Evolutionary conservation across 2,329 filamentous ascomycete species (phyloP), one percentile per base, ranked within the genome.

Genomic region (Incumbomyces delicatus): DNA sequence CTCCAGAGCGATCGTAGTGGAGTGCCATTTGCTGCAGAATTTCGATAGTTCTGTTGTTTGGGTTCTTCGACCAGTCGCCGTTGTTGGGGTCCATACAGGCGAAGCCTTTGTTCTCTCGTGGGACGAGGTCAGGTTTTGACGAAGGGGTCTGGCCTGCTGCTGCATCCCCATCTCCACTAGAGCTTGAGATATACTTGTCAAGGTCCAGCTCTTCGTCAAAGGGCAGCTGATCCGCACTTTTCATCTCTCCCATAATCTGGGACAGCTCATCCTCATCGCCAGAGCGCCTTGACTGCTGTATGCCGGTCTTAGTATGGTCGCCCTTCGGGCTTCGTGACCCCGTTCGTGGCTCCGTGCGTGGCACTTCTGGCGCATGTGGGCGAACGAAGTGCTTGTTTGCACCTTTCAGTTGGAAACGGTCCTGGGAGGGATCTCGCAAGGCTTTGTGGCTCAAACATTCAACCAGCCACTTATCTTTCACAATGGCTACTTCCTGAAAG

Each of bases 41-140:
- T 39, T 83, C 75, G 42, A 95, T 88, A 0, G 85, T 94, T 11
- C 75, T 70, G 1, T 71, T 68, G 60, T 95, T 96, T 0, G 87
- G 85, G 54, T 84, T 86, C 1, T 65, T 58, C 12, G 65, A 60
- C 5, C 63, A 61, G 20, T 58, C 60, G 3, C 66, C 66, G 42
- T 71, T 71, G 47, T 74, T 68, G 50, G 73, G 73, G 37, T 78
- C 67, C 77, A 81, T 81, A 58, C 78, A 82, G 29, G 72, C 66
- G 50, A 78, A 80, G 61, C 69, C 48, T 68, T 64, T 52, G 65
- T 61, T 50, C 63, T 57, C 42, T 13, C 40, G 47, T 14, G 20
- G 38, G 27, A 44, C 20, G 2, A 43, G 22, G 29, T 44, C 41
- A 14, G 40, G 40, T 30, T 18, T 17, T 1, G 18, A 6, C 4